phyloP scores from a whole-genome alignment of 192 early-diverging fungal species.

The Coemansia sp. region DNA sequence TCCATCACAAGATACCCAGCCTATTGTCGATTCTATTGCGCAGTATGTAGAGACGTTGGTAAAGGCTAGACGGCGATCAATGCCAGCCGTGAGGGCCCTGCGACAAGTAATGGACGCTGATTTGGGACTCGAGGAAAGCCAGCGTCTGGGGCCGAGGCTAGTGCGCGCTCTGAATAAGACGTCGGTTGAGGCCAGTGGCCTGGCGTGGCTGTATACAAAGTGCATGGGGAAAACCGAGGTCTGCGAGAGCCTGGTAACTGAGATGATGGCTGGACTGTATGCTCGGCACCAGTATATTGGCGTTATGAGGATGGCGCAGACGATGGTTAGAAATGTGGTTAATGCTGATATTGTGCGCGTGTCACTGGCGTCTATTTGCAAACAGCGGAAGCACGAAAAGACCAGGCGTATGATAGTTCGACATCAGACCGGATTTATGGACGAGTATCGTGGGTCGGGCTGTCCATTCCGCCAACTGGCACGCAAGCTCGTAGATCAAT shows the following conservation, averaged over 20 bases:
- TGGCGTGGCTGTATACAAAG: not conserved
- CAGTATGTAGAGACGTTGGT: not conserved
- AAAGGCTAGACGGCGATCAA: not conserved
- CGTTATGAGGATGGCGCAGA: constrained; percentile 1
- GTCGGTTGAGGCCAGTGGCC: not conserved
- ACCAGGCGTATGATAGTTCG: not conserved
- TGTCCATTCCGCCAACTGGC: constrained; percentile 10
- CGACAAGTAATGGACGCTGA: not conserved
- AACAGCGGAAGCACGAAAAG: constrained; percentile 1
- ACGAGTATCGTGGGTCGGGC: not conserved
- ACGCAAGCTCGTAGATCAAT: constrained; percentile 10
- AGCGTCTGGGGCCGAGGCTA: not conserved
- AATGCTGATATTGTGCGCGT: constrained; percentile 9
- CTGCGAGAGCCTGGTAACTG: not conserved
- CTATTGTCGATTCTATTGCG: not conserved
- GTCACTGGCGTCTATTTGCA: constrained; percentile 23
- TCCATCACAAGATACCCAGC: not conserved
- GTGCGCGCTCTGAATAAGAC: not conserved
- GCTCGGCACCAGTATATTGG: not conserved
- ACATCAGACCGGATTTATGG: not conserved
- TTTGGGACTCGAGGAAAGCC: not conserved
- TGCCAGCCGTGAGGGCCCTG: not conserved
- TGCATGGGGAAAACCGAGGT: not conserved
- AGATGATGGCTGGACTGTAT: constrained; percentile 2
- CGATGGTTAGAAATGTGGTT: not conserved